phyloP scores from a whole-genome alignment of 2,329 filamentous ascomycete genomes.

The Boeremia lycopersici region DNA sequence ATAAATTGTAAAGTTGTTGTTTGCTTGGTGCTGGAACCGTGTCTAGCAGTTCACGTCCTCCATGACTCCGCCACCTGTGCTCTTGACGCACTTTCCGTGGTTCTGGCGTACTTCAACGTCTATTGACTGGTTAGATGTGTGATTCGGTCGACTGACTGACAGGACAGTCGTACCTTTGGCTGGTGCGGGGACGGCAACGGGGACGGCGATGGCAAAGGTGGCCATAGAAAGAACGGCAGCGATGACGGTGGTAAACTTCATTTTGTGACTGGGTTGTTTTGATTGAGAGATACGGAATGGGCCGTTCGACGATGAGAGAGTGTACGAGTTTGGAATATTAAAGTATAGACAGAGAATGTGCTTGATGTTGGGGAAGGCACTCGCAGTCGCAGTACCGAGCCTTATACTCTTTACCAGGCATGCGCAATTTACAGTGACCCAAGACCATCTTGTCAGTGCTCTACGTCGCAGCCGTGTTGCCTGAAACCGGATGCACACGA shows the following conservation, averaged over 20 bases:
- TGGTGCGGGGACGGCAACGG: slow-evolving; percentile 36
- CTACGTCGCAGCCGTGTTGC: slow-evolving; percentile 12
- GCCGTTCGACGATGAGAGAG: slow-evolving; percentile 36
- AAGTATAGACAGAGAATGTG: slow-evolving; percentile 22
- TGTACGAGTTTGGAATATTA: slow-evolving; percentile 15
- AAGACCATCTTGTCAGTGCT: slow-evolving; percentile 6
- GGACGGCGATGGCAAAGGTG: slow-evolving; percentile 40
- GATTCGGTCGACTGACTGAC: neutral
- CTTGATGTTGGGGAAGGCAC: slow-evolving; percentile 7
- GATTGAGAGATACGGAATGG: neutral
- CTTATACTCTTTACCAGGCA: slow-evolving; percentile 32
- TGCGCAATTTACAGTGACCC: slow-evolving; percentile 15
- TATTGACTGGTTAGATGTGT: slow-evolving; percentile 19
- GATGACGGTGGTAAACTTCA: slow-evolving; percentile 45
- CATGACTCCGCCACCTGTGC: slow-evolving; percentile 21
- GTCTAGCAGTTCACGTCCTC: slow-evolving; percentile 34
- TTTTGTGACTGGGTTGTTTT: slow-evolving; percentile 22
- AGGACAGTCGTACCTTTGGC: slow-evolving; percentile 26
- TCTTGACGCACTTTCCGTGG: slow-evolving; percentile 46
- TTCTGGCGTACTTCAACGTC: slow-evolving; percentile 40
- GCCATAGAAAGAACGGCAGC: slow-evolving; percentile 45
- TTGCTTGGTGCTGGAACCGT: neutral
- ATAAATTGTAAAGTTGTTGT: neutral
- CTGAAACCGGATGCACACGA: slow-evolving; percentile 43
- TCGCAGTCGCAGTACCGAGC: slow-evolving; percentile 20